phyloP scores from a whole-genome alignment of 208 protist species.

The Trypanosoma conorhini region DNA sequence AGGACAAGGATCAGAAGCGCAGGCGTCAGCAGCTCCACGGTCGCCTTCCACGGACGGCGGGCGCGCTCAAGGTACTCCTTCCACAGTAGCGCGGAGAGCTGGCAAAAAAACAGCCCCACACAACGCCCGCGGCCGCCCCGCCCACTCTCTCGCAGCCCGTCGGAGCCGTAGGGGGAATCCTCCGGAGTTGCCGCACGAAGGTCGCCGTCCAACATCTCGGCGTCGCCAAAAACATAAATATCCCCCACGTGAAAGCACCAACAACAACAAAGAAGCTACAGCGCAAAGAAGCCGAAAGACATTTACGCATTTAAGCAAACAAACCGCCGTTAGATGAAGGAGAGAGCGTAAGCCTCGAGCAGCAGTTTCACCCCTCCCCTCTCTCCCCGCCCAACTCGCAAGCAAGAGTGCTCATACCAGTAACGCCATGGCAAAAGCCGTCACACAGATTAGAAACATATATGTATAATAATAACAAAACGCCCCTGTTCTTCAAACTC shows the following conservation, averaged over 20 bases:
- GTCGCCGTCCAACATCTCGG: background rate
- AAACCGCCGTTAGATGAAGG: background rate
- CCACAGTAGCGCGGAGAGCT: constrained; percentile 9
- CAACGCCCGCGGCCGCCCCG: background rate
- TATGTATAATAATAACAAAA: no score
- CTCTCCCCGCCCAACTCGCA: no score
- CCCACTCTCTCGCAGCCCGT: no score
- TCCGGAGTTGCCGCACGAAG: background rate
- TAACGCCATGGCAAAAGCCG: no score
- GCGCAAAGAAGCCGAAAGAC: background rate
- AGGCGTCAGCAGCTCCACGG: constrained; percentile 13
- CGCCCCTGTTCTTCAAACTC: no score
- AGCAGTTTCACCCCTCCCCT: no score
- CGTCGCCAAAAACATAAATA: background rate
- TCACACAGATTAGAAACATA: no score
- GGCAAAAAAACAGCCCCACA: constrained; percentile 13
- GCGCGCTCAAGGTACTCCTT: constrained; percentile 15
- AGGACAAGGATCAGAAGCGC: constrained; percentile 16
- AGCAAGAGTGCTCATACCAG: no score
- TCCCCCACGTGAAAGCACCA: background rate
- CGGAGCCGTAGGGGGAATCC: background rate
- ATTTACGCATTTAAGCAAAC: background rate
- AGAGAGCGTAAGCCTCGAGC: background rate
- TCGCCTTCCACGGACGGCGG: constrained; percentile 1
- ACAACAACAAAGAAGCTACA: background rate